phyloP scores from a whole-genome alignment of 2,329 filamentous ascomycete species.

The Xylaria sp. region DNA sequence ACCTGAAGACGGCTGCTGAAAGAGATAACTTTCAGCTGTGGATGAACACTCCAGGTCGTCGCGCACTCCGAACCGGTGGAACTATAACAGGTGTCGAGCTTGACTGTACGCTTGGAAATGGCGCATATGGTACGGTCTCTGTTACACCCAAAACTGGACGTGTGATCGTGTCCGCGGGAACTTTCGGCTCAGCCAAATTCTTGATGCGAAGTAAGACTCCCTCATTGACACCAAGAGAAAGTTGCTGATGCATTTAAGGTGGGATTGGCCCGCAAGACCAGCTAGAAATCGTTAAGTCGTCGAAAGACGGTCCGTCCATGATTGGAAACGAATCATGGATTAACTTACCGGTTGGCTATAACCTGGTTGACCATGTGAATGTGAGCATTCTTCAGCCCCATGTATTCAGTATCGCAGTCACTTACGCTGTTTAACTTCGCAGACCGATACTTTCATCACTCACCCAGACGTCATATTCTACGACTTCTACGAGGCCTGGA shows the following conservation, averaged over 20 bases:
- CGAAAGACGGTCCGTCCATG: conserved; percentile 62
- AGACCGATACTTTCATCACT: conserved; percentile 60
- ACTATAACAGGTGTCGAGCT: conserved; percentile 74
- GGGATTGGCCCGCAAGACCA: conserved; percentile 75
- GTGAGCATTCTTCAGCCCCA: conserved; percentile 35
- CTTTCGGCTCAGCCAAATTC: conserved; percentile 76
- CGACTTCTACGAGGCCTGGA: conserved; percentile 72
- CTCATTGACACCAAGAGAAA: background rate
- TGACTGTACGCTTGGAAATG: conserved; percentile 63
- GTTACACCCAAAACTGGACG: conserved; percentile 69
- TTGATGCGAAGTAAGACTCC: conserved; percentile 67
- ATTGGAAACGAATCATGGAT: conserved; percentile 65
- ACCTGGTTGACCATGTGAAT: conserved; percentile 68
- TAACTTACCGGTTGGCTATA: conserved; percentile 67
- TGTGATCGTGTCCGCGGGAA: conserved; percentile 75
- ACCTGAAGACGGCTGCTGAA: conserved; percentile 70
- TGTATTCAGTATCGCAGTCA: background rate
- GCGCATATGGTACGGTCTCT: conserved; percentile 68
- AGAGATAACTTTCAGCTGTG: conserved; percentile 75
- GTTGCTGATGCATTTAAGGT: conserved; percentile 42
- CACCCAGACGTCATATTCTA: conserved; percentile 67
- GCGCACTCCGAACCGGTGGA: conserved; percentile 71
- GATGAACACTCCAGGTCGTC: conserved; percentile 73
- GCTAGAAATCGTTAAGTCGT: conserved; percentile 63
- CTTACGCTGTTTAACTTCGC: conserved; percentile 25